These are phyloP conservation scores for Physcomitrellopsis africana DNA, from an alignment of 225 moss, liverwort and hornwort species.

Conservation along the genomic window DNA sequence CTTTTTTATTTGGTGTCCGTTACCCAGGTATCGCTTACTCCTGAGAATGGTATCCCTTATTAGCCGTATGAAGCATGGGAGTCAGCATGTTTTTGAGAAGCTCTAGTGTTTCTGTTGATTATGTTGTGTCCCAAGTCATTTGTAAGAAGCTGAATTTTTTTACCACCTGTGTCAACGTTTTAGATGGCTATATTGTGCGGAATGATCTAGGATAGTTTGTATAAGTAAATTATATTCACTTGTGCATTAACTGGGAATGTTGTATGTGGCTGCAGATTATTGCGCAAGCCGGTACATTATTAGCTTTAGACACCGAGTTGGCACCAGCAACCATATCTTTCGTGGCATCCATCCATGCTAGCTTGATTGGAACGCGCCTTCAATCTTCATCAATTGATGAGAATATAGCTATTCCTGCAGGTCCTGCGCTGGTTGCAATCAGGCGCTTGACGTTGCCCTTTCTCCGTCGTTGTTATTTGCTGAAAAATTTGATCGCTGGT, in stretches of 20 bases:
- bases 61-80: constrained; percentile 6
- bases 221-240: background rate
- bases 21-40: constrained; percentile 63
- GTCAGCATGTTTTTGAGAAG: constrained; percentile 22
- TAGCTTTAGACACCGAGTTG: constrained; percentile 60
- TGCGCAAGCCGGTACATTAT: constrained; percentile 64
- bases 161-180: background rate
- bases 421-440: constrained; percentile 62
- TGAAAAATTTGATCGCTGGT: constrained; percentile 74
- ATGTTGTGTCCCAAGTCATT: constrained; percentile 2
- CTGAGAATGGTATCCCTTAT: constrained; percentile 19
- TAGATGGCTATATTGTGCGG: constrained; percentile 7
- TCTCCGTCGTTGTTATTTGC: constrained; percentile 83
- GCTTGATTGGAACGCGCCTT: constrained; percentile 64
- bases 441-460: constrained; percentile 83
- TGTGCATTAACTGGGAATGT: constrained; percentile 21
- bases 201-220: background rate
- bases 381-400: constrained; percentile 53
- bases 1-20: constrained; percentile 86
- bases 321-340: constrained; percentile 64
- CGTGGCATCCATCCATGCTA: constrained; percentile 60
- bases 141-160: constrained; percentile 8
- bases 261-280: constrained; percentile 47
- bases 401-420: constrained; percentile 43
- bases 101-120: constrained; percentile 1